phyloP scores from a whole-genome alignment of 2,329 filamentous ascomycete genomes.

The Penicillium sp. region DNA sequence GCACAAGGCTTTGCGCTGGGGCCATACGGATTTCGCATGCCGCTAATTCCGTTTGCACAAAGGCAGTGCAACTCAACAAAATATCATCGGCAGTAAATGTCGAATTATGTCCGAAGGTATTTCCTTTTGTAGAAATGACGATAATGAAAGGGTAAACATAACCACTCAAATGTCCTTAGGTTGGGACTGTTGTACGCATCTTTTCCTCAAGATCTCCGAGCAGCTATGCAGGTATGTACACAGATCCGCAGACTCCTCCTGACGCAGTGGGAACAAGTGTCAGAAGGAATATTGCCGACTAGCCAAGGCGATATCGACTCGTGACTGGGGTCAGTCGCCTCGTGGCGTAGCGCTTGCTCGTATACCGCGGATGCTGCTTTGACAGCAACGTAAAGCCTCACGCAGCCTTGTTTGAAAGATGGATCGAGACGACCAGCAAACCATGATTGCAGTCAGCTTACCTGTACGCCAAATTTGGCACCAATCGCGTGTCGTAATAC shows the following conservation, averaged over 20 bases:
- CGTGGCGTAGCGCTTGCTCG: conserved; percentile 48
- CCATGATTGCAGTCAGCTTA: conserved; percentile 49
- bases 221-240: too few species aligned
- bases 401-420: conserved; percentile 37
- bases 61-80: not conserved
- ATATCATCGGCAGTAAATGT: too few species aligned
- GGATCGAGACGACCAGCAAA: conserved; percentile 11
- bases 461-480: conserved; percentile 42
- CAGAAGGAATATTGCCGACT: not conserved
- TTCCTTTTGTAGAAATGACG: too few species aligned
- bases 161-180: too few species aligned
- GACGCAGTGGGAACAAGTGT: not conserved
- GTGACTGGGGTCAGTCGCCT: conserved; percentile 36
- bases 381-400: conserved; percentile 42
- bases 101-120: too few species aligned
- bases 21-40: not conserved
- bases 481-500: conserved; percentile 38
- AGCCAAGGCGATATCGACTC: conserved; percentile 31
- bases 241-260: too few species aligned
- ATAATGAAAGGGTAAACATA: too few species aligned
- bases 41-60: not conserved
- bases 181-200: too few species aligned
- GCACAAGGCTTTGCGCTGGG: not conserved
- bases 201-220: too few species aligned
- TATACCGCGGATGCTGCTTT: conserved; percentile 54